Base-by-base conservation (phyloP, 345 rosid genomes). In the Cardamine resedifolia region DNA sequence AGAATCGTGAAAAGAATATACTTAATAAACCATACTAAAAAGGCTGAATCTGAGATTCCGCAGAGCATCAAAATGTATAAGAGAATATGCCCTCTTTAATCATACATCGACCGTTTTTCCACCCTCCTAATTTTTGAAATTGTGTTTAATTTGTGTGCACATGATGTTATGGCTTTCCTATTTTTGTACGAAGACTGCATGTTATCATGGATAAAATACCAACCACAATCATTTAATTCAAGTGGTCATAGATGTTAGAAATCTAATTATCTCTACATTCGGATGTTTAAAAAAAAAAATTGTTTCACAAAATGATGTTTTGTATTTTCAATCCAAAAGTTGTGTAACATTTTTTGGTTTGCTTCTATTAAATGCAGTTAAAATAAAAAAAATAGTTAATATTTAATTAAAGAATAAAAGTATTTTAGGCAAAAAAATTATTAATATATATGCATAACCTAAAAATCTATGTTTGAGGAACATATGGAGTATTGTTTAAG, bases 1-100 rank as follows among this genome's bases (percentile, higher is more conserved):
- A 76, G 75, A 47, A 70, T 70, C 66, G 7, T 19, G 53, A 26
- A 56, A 48, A 3, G 79, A 76, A 76, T 76, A 76, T 76, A 38
- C 79, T 36, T 18, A 36, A 33, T 24, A 57, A 70, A 24, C 44
- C 26, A 59, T 70, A 36, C 27, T 36, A 47, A 63, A 26, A 61
- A 1, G 2, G n/a, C n/a, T 23, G 24, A 23, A n/a, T 61, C 21
- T 44, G 74, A 68, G 45, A 44, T 59, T 49, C 78, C 66, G 3
- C 16, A 52, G 64, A 68, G 78, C 74, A 75, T 75, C 74, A 61
- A 61, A 24, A 68, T 21, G 16, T 52, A n/a, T 3, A 60, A 61
- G 56, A 61, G 79, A 75, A 68, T 75, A 75, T 75, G 70, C 74
- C 68, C 47, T 15, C 27, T 7, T 18, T 24, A 34, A 53, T 74